These are phyloP conservation scores for Colletotrichum lindemuthianum DNA, from an alignment of 2,329 filamentous ascomycete species.

Conservation along the genomic window DNA sequence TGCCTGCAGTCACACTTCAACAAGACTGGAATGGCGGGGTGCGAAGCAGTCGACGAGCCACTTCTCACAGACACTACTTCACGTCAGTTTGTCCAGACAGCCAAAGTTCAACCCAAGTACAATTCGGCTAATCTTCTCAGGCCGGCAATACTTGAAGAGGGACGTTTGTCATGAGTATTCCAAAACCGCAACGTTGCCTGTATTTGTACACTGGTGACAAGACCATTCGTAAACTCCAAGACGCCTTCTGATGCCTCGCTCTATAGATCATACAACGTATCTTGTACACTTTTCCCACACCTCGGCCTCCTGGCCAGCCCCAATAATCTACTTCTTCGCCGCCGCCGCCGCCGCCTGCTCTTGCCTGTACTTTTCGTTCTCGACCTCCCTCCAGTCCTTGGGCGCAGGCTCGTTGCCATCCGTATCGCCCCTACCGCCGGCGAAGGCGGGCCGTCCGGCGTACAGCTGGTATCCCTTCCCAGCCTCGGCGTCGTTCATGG, in stretches of 20 bases:
- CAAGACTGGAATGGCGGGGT: too few species aligned
- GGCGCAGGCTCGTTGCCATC: conserved; percentile 73
- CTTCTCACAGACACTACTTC: too few species aligned
- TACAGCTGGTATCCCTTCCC: conserved; percentile 77
- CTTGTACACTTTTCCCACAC: conserved; percentile 18
- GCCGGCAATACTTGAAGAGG: conserved; percentile 3
- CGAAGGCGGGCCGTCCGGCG: conserved; percentile 78
- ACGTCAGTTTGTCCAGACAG: too few species aligned
- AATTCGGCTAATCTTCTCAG: too few species aligned
- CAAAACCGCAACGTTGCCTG: neutral
- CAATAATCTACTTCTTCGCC: conserved; percentile 38
- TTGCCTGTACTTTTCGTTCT: conserved; percentile 69
- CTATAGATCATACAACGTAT: conserved; percentile 32
- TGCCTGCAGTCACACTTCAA: too few species aligned
- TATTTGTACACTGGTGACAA: neutral
- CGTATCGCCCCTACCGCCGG: conserved; percentile 70
- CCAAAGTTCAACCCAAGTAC: too few species aligned
- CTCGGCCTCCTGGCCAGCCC: neutral
- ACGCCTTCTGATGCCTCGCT: conserved; percentile 34
- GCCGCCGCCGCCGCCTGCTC: conserved; percentile 43
- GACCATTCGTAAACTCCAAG: conserved; percentile 26
- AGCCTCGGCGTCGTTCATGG: conserved; percentile 69
- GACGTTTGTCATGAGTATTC: conserved; percentile 1
- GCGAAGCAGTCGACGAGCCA: too few species aligned
- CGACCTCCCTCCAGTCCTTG: conserved; percentile 70